Conservation (phyloP, 2,329 filamentous ascomycete genomes). For the Trichoderma sp. region DNA sequence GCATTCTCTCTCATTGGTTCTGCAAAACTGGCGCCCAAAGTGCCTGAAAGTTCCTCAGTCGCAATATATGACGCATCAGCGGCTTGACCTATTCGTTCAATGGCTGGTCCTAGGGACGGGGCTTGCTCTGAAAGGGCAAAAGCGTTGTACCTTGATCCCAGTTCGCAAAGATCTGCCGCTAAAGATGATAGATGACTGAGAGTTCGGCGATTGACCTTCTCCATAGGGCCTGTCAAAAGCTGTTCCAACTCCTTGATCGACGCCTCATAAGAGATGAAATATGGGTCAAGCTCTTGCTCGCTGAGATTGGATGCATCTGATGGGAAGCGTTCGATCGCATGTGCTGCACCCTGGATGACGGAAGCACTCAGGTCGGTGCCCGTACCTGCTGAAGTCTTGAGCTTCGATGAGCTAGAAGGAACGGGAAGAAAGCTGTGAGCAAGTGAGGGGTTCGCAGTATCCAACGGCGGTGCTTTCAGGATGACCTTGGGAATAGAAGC, state of each 20-base stretch:
- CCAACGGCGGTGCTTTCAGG: conserved; percentile 90
- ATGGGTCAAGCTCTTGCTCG: conserved; percentile 91
- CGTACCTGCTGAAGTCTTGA: conserved; percentile 60
- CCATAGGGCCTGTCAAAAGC: conserved; percentile 87
- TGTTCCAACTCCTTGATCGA: conserved; percentile 90
- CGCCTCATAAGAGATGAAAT: conserved; percentile 90
- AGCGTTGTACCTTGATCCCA: conserved; percentile 94
- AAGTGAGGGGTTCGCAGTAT: conserved; percentile 86
- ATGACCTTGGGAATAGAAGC: conserved; percentile 91
- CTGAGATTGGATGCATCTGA: conserved; percentile 73
- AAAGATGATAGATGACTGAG: conserved; percentile 82
- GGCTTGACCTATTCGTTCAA: conserved; percentile 91
- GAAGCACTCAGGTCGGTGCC: conserved; percentile 40
- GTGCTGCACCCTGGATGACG: conserved; percentile 48
- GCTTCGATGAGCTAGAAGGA: conserved; percentile 80
- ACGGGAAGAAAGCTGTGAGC: conserved; percentile 88
- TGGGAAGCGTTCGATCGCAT: conserved; percentile 78
- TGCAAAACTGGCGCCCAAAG: conserved; percentile 89
- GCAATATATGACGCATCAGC: conserved; percentile 95
- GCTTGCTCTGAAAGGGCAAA: conserved; percentile 95
- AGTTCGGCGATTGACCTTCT: conserved; percentile 91
- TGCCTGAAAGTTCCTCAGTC: conserved; percentile 85
- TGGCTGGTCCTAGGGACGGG: conserved; percentile 83
- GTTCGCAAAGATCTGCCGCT: conserved; percentile 84
- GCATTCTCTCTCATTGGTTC: conserved; percentile 98